Base-by-base conservation (phyloP, 1,284 basidiomycete genomes). In the Hymenochaete sp. region DNA sequence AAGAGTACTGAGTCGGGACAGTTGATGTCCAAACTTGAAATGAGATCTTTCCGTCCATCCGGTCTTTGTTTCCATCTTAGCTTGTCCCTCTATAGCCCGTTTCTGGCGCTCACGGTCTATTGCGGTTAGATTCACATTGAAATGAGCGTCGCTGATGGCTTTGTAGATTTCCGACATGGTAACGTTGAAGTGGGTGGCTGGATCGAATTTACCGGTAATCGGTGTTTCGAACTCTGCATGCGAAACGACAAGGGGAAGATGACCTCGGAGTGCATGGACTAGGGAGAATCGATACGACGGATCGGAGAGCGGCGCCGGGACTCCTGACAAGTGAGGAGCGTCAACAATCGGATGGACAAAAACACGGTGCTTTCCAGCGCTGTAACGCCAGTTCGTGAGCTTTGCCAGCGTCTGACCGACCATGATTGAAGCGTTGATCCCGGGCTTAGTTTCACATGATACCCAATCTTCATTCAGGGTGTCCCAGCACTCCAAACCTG, bases 401-500 rank as follows among this genome's bases (percentile, higher is more conserved):
- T 52, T 52, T 4, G 56, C 50, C 14, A 62, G 54, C 0, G 58
- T 59, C 41, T 58, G 53, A 2, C 60, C 59, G 22, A 50, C 53
- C 5, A 62, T 51, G 18, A 62, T 52, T 8, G 58, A 59, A 18
- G 56, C 57, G 1, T 57, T 59, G n/a, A 61, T 48, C 19, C 39
- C 49, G 13, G 48, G 45, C 56, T 21, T 55, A 51, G 1, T 59
- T 58, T 62, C 60, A 19, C 61, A 56, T 27, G 57, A 52, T 11
- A 57, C 42, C 60, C 60, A 62, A 10, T 38, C 16, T 5, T 52
- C 48, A 9, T 41, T 40, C 7, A 14, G 29, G 6, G 44, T 27
- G 33, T 59, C 56, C 45, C 53, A 56, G 26, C 55, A 60, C 22
- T 62, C 60, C 3, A 62, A 53, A 2, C 60, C 60, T 4, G 59